These are phyloP conservation scores for Paramecium sexaurelia DNA, from an alignment of 73 alveolate genomes.

Conservation along the genomic window DNA sequence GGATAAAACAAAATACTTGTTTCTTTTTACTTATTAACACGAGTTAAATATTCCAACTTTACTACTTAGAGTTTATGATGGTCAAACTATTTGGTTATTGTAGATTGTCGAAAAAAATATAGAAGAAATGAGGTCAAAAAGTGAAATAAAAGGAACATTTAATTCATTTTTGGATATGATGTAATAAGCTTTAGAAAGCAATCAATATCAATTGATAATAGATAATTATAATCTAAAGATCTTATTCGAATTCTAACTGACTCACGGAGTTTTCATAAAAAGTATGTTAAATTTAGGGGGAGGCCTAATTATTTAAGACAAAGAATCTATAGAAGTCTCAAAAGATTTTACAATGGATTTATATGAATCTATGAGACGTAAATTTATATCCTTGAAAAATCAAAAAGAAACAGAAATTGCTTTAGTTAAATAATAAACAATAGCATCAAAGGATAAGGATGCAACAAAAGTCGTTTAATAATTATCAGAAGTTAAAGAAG, in stretches of 20 bases:
- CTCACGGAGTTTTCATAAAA: conserved; percentile 1
- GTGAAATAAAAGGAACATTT: conserved; percentile 13
- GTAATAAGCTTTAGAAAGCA: neutral
- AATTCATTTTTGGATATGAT: neutral
- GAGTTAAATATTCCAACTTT: neutral
- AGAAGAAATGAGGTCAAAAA: neutral
- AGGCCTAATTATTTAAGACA: neutral
- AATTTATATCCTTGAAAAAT: neutral
- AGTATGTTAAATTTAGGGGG: neutral
- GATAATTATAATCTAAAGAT: neutral
- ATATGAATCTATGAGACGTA: neutral
- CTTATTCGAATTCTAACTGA: neutral
- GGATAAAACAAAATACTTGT: neutral
- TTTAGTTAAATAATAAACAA: neutral
- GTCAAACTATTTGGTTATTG: neutral
- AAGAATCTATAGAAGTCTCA: neutral
- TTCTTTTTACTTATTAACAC: neutral
- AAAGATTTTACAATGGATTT: neutral
- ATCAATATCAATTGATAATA: neutral
- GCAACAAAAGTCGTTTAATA: neutral
- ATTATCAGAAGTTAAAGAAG: neutral
- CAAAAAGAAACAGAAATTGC: conserved; percentile 3
- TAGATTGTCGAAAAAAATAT: neutral
- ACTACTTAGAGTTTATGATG: neutral
- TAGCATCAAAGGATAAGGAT: neutral